Evolutionary conservation across 2,329 filamentous ascomycete genomes (phyloP).

Genomic region (Xylariaceae sp.): DNA sequence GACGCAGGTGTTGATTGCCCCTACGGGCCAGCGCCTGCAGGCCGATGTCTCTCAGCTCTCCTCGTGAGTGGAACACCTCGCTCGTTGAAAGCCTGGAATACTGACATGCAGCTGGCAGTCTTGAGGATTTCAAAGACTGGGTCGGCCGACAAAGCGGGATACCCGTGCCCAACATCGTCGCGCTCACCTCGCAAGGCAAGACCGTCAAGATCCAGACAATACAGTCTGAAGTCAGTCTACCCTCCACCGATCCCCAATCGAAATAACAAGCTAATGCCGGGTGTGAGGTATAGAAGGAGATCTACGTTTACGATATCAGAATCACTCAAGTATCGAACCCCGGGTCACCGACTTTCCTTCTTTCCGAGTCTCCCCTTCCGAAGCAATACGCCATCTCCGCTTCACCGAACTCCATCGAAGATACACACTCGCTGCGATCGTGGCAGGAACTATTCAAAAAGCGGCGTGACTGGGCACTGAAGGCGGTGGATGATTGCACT

Average conservation of each 20-base stretch:
- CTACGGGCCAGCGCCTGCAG: slow-evolving; percentile 82
- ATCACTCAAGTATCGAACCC: slow-evolving; percentile 57
- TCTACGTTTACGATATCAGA: slow-evolving; percentile 87
- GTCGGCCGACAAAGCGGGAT: slow-evolving; percentile 72
- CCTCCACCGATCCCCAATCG: slow-evolving; percentile 1
- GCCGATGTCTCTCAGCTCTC: slow-evolving; percentile 72
- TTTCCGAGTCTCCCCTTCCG: slow-evolving; percentile 47
- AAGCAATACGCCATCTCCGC: slow-evolving; percentile 54
- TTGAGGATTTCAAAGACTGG: slow-evolving; percentile 83
- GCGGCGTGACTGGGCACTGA: slow-evolving; percentile 74
- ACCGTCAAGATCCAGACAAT: slow-evolving; percentile 78
- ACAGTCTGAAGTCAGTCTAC: slow-evolving; percentile 64
- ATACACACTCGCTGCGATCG: slow-evolving; percentile 75
- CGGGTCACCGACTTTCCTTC: slow-evolving; percentile 36
- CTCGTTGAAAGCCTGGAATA: slow-evolving; percentile 1
- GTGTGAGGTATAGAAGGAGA: slow-evolving; percentile 59
- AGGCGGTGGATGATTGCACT: slow-evolving; percentile 64
- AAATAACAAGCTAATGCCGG: slow-evolving; percentile 6
- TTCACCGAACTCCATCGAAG: slow-evolving; percentile 78
- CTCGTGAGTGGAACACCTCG: slow-evolving; percentile 57
- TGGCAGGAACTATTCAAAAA: slow-evolving; percentile 86
- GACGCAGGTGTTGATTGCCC: slow-evolving; percentile 85
- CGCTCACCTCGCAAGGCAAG: slow-evolving; percentile 80
- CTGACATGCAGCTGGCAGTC: slow-evolving; percentile 38
- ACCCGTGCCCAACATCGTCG: slow-evolving; percentile 72